Evolutionary conservation across 495 filamentous ascomycete species (phyloP), one percentile per base, ranked within the genome.

Genomic region (Diplogelasinospora grovesii): DNA sequence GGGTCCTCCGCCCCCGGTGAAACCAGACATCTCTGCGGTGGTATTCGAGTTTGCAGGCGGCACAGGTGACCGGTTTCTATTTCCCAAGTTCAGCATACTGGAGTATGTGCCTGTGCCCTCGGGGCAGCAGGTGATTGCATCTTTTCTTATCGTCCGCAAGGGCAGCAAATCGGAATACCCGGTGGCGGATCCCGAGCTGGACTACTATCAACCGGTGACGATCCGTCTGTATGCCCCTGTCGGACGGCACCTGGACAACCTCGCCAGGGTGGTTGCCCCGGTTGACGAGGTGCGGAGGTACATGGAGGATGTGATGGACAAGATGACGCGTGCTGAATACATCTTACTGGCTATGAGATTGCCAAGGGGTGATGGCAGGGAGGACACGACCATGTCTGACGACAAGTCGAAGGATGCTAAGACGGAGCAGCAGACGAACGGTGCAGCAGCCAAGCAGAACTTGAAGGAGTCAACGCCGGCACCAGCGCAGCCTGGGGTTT

Each of bases 141-240:
- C 78, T 1, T 86, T 85, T 54, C 61, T 86, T 20, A 69, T 85
- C 26, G 77, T 81, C 5, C 76, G 74, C 25, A 76, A 70, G 45
- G 76, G 75, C 14, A 76, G 70, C 52, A 62, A 59, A 22, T 61
- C 68, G 15, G 74, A 76, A 44, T 75, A 76, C 31, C 59, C 59
- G 8, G 58, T 64, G 24, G 68, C 65, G 2, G 69, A 77, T 36
- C 70, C 68, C 14, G 69, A 39, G 43, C 71, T 57, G 61, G 87
- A 89, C 45, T 94, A 92, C 63, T 96, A 93, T 58, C 86, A 95
- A 50, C 87, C 90, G 2, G 70, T 96, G 21, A 96, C 92, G 0
- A 77, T 94, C 39, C 79, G 85, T 32, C 71, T 94, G 30, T 75
- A 76, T 45, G 71, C 81, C 14, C 64, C 71, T 13, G 73, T 77